Evolutionary conservation across 2,329 filamentous ascomycete species (phyloP).

Genomic region (Phyllosticta citriasiana): DNA sequence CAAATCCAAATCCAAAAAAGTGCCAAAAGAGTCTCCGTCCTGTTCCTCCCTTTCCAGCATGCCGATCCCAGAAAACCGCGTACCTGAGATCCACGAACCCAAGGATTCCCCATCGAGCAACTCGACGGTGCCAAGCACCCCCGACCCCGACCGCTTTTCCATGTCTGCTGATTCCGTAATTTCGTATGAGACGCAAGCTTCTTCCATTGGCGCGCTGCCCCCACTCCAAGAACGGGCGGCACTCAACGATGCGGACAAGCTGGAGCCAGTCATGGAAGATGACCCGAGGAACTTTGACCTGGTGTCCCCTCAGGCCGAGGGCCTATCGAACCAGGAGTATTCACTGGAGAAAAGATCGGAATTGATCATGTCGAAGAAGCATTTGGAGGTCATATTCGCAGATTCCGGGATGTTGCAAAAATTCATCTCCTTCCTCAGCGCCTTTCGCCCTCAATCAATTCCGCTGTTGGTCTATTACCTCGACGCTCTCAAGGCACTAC

Average conservation of each 20-base stretch:
- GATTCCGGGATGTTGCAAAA: conserved; percentile 52
- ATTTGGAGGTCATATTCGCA: conserved; percentile 55
- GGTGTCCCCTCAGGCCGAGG: conserved; percentile 31
- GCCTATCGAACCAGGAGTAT: conserved; percentile 26
- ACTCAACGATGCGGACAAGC: conserved; percentile 31
- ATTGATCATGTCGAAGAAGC: conserved; percentile 54
- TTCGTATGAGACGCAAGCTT: conserved; percentile 24
- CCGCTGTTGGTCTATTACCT: conserved; percentile 62
- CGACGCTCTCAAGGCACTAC: conserved; percentile 59
- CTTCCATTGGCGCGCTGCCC: conserved; percentile 24
- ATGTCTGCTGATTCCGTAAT: conserved; percentile 25
- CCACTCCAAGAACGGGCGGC: conserved; percentile 35
- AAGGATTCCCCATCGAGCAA: conserved; percentile 4
- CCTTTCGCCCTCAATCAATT: conserved; percentile 50
- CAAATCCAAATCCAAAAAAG: not conserved
- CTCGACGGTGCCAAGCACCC: conserved; percentile 14
- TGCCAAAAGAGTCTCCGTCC: not conserved
- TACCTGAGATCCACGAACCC: conserved; percentile 10
- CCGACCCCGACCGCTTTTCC: conserved; percentile 13
- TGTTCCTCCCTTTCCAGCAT: not conserved
- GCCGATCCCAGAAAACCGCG: not conserved
- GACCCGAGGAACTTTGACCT: conserved; percentile 47
- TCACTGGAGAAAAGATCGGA: conserved; percentile 56
- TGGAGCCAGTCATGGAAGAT: conserved; percentile 41
- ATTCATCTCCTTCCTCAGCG: conserved; percentile 58